A percentile compares a stretch with the other conserved stretches of the same genome.
Conservation (phyloP, 2,329 filamentous ascomycete species). For the Diaporthe vaccinii region DNA sequence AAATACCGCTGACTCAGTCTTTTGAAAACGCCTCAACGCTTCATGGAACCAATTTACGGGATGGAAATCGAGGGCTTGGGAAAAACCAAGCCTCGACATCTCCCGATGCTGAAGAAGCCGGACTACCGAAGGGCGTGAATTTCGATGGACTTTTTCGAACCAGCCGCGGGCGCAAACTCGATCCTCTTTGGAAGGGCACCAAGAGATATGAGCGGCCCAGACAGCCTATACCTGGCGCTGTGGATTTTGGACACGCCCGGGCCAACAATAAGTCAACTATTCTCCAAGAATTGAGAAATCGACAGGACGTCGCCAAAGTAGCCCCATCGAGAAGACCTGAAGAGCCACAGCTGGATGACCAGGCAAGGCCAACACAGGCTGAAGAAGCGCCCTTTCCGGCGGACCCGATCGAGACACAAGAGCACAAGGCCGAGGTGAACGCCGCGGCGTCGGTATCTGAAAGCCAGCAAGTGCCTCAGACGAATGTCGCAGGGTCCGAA, state of each 20-base stretch:
- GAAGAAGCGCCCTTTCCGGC: neutral
- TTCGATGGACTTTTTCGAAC: slow-evolving; percentile 39
- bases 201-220: slow-evolving; percentile 20
- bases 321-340: neutral
- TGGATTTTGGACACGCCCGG: slow-evolving; percentile 13
- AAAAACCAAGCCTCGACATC: neutral
- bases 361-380: neutral
- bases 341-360: neutral
- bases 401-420: neutral
- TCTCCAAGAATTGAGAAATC: slow-evolving; percentile 23
- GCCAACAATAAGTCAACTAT: slow-evolving; percentile 20
- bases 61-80: neutral
- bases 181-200: slow-evolving; percentile 39
- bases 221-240: slow-evolving; percentile 25
- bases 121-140: slow-evolving; percentile 31
- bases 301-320: neutral
- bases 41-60: neutral
- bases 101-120: neutral
- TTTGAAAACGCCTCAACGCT: neutral
- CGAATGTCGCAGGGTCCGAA: neutral
- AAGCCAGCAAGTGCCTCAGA: slow-evolving; percentile 18
- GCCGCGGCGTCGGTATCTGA: neutral
- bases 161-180: slow-evolving; percentile 33
- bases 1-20: neutral
- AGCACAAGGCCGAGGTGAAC: neutral